Percentiles rank a stretch among this genome's conserved stretches.
Conservation (phyloP, 129 eudicot species). For the Erigeron canadensis region DNA sequence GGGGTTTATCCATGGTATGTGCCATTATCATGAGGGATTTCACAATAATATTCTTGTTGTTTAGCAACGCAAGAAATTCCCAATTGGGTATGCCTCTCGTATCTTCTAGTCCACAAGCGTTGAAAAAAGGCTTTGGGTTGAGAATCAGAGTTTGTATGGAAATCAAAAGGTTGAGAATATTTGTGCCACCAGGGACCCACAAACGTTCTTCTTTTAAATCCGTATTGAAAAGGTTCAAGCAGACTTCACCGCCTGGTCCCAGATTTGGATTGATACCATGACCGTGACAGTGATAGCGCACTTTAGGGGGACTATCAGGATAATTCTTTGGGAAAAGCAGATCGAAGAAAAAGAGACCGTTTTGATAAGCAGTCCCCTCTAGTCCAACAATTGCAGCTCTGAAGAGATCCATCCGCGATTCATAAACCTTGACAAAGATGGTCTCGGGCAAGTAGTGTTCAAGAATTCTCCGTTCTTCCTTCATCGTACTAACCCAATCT, state of each 20-base stretch:
- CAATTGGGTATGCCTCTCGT: constrained; percentile 27
- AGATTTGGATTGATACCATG: constrained; percentile 60
- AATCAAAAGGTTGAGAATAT: constrained; percentile 62
- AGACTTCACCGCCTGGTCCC: constrained; percentile 51
- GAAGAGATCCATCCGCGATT: constrained; percentile 76
- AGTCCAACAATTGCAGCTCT: constrained; percentile 79
- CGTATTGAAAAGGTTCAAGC: constrained; percentile 57
- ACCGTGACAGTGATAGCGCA: constrained; percentile 67
- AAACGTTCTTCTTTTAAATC: constrained; percentile 32
- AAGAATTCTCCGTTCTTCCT: no score
- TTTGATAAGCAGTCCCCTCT: constrained; percentile 87
- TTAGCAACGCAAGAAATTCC: constrained; percentile 32
- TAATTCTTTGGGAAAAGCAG: constrained; percentile 50
- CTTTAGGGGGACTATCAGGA: constrained; percentile 69
- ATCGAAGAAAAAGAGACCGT: constrained; percentile 79
- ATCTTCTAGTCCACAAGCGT: constrained; percentile 43
- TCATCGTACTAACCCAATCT: no score
- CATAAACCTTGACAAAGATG: constrained; percentile 69
- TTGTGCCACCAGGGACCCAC: constrained; percentile 74
- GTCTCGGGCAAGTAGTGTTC: no score
- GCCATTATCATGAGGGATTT: constrained; percentile 54
- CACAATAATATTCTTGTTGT: constrained; percentile 45
- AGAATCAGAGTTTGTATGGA: constrained; percentile 70
- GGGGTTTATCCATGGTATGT: constrained; percentile 46
- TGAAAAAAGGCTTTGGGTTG: constrained; percentile 60